Evolutionary conservation across 75 land plant species (phyloP), one percentile per base, ranked within the genome.

Genomic region (Cupressus sempervirens): DNA sequence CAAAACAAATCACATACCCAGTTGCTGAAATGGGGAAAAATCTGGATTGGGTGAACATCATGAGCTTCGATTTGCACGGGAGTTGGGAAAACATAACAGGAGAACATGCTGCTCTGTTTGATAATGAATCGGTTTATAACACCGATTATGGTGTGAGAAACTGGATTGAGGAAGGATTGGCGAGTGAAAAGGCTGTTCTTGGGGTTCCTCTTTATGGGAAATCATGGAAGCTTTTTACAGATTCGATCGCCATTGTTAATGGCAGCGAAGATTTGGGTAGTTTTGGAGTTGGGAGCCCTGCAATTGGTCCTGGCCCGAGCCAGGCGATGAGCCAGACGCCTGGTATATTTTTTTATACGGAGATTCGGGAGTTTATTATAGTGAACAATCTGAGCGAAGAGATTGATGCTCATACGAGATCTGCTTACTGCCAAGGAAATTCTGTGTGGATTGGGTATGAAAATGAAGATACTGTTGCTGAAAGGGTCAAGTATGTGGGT

Each of bases 161-260:
- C 3, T 95, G 97, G 97, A 73, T 94, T 7, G 29, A 32, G 3
- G 86, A 91, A 38, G 94, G 97, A 18, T 35, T 94, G 62, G 85
- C 86, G 0, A 5, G 82, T 0, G 8, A 72, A 23, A 91, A 89
- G 84, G 16, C 88, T 30, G 93, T 89, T 32, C 75, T 94, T 86
- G 97, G 96, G 0, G 81, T 95, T 20, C 93, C 97, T 2, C 46
- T 89, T 26, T 94, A 95, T 48, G 97, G 97, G 0, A 35, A 86
- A 7, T 36, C 90, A 7, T 94, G 97, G 97, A 83, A 36, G n/a
- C 92, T 95, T 4, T 43, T 43, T 43, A 4, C 45, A 43, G 45
- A 43, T 43, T 43, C 0, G 14, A 3, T 4, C 15, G 9, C 88
- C 88, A 0, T 43, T 84, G 14, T n/a, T 32, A 46, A 36, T 85